Evolutionary conservation across 192 early-diverging fungal species (phyloP), one percentile per base, ranked within the genome.

Genomic region (Linnemannia exigua): DNA sequence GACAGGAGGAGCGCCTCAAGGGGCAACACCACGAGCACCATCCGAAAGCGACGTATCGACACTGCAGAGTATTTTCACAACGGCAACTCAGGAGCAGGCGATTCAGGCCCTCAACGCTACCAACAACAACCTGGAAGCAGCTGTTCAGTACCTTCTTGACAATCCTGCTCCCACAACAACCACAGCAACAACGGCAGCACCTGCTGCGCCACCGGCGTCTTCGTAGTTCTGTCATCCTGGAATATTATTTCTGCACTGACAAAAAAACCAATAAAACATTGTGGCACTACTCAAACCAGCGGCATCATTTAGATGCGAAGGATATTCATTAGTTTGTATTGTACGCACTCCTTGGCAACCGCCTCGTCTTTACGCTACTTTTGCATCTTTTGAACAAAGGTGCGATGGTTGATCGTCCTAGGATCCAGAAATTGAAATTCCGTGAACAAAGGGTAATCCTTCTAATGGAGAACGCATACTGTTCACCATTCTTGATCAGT

Each of bases 101-200:
- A 88, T 85, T 15, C 81, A 77, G 12, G 93, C 92, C 31, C 75
- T 94, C 33, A 76, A 86, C 16, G 78, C 88, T n/a, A 87, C 93
- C n/a, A 84, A 91, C 47, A 94, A 93, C 68, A 90, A 94, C 67
- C 68, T 93, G 25, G 91, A 91, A 63, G 89, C 90, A 48, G 93
- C 93, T 7, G 92, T 89, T 31, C 89, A 92, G 77, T 81, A 76
- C 37, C 63, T 91, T 15, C 79, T 91, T 20, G 89, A 90, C 52
- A 79, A 73, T 44, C 70, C 76, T 33, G 46, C 48, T 0, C 33
- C 46, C 54, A 31, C 22, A 67, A 0, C 75, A 17, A 8, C 35
- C 3, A 6, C 72, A 20, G 15, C 67, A 7, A 47, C 76, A 35
- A 31, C 75, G 2, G 44, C 67, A 9, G 51, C 58, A 47, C 4